Percentiles rank a stretch among this genome's conserved stretches.
Conservation (phyloP, 2,329 filamentous ascomycete genomes). For the Alternaria triticina region DNA sequence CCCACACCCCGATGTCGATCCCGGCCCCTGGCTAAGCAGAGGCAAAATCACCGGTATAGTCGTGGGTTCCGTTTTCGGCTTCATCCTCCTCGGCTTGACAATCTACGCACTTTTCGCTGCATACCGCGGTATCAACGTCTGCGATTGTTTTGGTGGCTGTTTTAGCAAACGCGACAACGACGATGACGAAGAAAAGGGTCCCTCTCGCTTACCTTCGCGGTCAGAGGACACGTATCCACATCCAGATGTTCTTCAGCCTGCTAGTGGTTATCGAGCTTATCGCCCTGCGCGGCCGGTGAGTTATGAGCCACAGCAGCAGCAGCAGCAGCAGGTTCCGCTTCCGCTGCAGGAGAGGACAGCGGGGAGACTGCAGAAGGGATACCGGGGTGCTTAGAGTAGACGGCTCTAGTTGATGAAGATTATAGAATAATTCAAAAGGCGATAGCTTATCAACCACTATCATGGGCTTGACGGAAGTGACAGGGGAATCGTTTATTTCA, state of each 20-base stretch:
- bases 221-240: neutral
- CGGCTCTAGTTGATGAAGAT: neutral
- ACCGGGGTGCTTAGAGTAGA: neutral
- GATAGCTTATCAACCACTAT: neutral
- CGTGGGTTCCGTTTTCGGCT: slow-evolving; percentile 2
- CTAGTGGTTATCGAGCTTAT: neutral
- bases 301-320: neutral
- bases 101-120: neutral
- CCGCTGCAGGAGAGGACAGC: neutral
- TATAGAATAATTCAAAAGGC: neutral
- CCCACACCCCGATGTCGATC: neutral
- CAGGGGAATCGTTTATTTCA: neutral
- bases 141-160: slow-evolving; percentile 6
- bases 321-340: neutral
- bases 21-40: neutral
- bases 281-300: neutral
- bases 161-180: neutral
- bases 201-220: neutral
- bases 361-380: neutral
- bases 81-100: slow-evolving; percentile 2
- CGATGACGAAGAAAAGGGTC: neutral
- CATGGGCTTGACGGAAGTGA: neutral
- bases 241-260: neutral
- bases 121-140: slow-evolving; percentile 11
- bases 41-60: neutral